Conservation (phyloP, 305 asterid species). For the Solanum aculeatissimum region DNA sequence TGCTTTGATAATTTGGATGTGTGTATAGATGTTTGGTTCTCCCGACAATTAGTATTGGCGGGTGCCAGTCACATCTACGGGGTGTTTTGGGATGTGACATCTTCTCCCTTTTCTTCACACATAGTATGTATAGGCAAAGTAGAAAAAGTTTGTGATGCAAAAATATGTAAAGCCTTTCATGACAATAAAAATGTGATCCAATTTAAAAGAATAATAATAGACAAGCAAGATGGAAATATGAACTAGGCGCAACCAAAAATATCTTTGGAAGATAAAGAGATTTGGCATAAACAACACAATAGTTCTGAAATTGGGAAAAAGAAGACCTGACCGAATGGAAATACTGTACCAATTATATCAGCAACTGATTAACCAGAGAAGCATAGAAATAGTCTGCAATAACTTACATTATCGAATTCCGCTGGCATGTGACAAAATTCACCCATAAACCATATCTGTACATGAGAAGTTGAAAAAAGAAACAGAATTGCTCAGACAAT, state of each 20-base stretch:
- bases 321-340: background rate
- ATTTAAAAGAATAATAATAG: background rate
- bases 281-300: background rate
- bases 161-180: background rate
- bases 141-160: background rate
- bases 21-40: too few relatives aligned
- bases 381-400: background rate
- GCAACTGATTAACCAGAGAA: background rate
- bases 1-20: too few relatives aligned
- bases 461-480: background rate
- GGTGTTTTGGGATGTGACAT: too few relatives aligned
- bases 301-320: background rate
- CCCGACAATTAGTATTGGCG: too few relatives aligned
- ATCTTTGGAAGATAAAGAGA: background rate
- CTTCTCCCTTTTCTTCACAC: background rate
- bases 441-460: conserved; percentile 83
- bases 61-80: too few relatives aligned
- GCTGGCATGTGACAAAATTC: conserved; percentile 61
- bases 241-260: background rate
- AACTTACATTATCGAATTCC: conserved; percentile 67
- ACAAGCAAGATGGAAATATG: background rate
- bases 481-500: background rate
- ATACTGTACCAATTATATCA: background rate
- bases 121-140: background rate
- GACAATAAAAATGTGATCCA: background rate